Percentiles rank a stretch among this genome's conserved stretches.
These are phyloP conservation scores for Clonostachys rosea DNA, from an alignment of 2,329 filamentous ascomycete genomes.

Conservation along the genomic window DNA sequence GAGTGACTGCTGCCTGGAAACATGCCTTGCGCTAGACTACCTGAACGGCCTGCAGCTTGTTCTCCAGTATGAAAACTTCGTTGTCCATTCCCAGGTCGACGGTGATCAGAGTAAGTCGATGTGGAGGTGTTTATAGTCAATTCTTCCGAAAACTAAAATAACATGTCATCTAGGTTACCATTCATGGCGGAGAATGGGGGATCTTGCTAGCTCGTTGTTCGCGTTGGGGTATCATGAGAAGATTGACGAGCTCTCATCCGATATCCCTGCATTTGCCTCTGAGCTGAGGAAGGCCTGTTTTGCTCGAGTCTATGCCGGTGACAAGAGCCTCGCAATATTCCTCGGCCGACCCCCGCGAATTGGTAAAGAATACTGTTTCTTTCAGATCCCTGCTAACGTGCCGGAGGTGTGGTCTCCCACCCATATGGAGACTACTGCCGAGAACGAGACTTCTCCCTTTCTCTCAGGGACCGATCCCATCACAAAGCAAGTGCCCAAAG, in stretches of 20 bases:
- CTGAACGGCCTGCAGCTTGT: conserved; percentile 38
- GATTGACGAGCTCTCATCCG: conserved; percentile 1
- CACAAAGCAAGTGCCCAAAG: too few relatives aligned
- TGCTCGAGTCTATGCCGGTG: conserved; percentile 33
- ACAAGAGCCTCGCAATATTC: conserved; percentile 29
- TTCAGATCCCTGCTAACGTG: neutral
- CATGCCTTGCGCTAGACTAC: conserved; percentile 15
- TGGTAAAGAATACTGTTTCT: neutral
- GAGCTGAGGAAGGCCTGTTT: conserved; percentile 33
- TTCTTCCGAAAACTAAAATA: neutral
- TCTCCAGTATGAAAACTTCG: conserved; percentile 39
- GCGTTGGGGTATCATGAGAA: conserved; percentile 39
- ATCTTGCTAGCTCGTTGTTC: conserved; percentile 36
- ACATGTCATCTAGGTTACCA: neutral
- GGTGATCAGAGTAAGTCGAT: conserved; percentile 38
- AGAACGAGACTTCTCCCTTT: too few relatives aligned
- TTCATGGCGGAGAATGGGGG: conserved; percentile 40
- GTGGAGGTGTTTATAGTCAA: conserved; percentile 5
- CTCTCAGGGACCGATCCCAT: too few relatives aligned
- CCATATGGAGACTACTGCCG: too few relatives aligned
- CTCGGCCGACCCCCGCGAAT: conserved; percentile 41
- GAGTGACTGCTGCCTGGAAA: conserved; percentile 12
- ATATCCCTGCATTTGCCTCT: conserved; percentile 28
- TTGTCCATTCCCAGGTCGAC: conserved; percentile 34
- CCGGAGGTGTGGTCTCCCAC: too few relatives aligned